Evolutionary conservation across 2,329 filamentous ascomycete genomes (phyloP).

Genomic region (Diaporthe velutina): DNA sequence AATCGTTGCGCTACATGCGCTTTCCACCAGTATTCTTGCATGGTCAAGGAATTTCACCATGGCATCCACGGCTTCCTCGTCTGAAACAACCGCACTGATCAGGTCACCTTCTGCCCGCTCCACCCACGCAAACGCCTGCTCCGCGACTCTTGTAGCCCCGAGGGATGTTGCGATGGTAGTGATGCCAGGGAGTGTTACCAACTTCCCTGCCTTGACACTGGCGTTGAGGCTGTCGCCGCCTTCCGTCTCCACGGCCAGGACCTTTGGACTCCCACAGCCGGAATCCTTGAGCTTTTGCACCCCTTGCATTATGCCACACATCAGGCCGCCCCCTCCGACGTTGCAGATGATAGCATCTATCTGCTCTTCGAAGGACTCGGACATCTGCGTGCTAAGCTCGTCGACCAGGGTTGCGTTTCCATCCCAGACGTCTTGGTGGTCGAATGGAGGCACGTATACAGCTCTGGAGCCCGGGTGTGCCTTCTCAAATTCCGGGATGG

Average conservation of each 20-base stretch:
- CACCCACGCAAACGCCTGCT: slow-evolving; percentile 70
- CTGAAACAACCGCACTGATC: slow-evolving; percentile 73
- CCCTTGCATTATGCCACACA: slow-evolving; percentile 76
- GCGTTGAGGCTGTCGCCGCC: slow-evolving; percentile 77
- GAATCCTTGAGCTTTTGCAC: slow-evolving; percentile 58
- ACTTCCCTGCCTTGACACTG: slow-evolving; percentile 64
- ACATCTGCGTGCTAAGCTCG: slow-evolving; percentile 54
- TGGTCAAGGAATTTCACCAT: slow-evolving; percentile 85
- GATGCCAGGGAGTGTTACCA: slow-evolving; percentile 76
- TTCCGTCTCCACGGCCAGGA: slow-evolving; percentile 79
- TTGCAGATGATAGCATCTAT: slow-evolving; percentile 76
- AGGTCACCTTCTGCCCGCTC: slow-evolving; percentile 56
- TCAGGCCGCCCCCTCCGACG: slow-evolving; percentile 78
- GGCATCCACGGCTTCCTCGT: slow-evolving; percentile 84
- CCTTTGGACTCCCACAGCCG: slow-evolving; percentile 49
- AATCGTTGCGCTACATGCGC: slow-evolving; percentile 86
- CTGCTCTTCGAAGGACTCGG: slow-evolving; percentile 27
- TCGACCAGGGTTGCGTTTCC: slow-evolving; percentile 70
- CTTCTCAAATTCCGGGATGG: slow-evolving; percentile 58
- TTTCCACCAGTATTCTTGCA: slow-evolving; percentile 84
- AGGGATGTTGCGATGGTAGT: slow-evolving; percentile 79
- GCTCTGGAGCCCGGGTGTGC: slow-evolving; percentile 50
- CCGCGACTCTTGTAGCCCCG: slow-evolving; percentile 75
- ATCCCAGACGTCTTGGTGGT: slow-evolving; percentile 75
- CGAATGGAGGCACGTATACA: slow-evolving; percentile 76